These are phyloP conservation scores for Haplosporangium sp. DNA, from an alignment of 371 early-diverging fungal species.

Conservation along the genomic window DNA sequence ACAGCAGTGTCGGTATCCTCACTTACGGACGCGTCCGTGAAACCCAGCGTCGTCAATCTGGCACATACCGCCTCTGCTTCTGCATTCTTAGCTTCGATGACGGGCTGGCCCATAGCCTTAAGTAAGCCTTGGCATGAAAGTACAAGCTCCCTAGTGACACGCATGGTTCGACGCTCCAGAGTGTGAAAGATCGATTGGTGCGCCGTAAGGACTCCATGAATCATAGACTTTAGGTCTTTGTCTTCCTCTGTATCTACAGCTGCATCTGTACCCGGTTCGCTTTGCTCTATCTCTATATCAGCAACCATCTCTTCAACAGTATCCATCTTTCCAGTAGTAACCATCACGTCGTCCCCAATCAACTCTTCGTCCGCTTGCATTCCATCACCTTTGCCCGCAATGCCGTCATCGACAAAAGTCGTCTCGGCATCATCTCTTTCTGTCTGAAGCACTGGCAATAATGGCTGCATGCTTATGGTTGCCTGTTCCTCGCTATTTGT, in stretches of 20 bases:
- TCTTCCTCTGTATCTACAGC: background rate
- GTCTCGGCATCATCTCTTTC: too few species aligned
- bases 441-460: too few species aligned
- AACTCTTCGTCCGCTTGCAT: background rate
- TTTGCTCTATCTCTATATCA: background rate
- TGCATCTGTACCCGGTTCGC: background rate
- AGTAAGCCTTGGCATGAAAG: constrained; percentile 65
- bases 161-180: constrained; percentile 64
- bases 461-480: too few species aligned
- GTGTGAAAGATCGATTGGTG: constrained; percentile 27
- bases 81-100: constrained; percentile 59
- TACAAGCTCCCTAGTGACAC: constrained; percentile 61
- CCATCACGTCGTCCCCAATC: background rate
- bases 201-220: constrained; percentile 24
- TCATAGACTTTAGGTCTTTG: constrained; percentile 23
- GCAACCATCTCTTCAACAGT: background rate
- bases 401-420: background rate
- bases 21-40: constrained; percentile 69
- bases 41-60: constrained; percentile 58
- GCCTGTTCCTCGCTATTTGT: background rate
- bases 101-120: constrained; percentile 62
- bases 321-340: background rate
- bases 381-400: background rate
- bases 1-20: constrained; percentile 77
- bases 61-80: constrained; percentile 83